These are phyloP conservation scores for Pelargonium australe DNA, from an alignment of 441 rosid species.

Conservation along the genomic window DNA sequence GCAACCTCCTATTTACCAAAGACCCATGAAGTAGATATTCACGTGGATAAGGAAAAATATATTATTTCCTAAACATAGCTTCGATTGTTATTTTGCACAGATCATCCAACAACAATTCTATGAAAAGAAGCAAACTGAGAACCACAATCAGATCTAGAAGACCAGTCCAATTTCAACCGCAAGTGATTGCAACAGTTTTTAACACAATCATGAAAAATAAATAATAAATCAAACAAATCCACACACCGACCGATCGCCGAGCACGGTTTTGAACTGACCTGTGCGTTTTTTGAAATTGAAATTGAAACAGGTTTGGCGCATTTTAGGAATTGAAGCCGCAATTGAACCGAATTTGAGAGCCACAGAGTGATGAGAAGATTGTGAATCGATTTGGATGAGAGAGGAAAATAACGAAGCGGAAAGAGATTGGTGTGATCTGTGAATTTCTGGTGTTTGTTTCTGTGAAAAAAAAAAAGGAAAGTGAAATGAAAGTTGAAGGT, in stretches of 20 bases:
- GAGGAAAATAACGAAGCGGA: neutral
- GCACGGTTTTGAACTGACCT: neutral
- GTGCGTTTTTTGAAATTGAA: neutral
- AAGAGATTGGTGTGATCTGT: neutral
- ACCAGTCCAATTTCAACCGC: neutral
- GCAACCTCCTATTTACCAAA: no score
- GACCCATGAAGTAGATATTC: no score
- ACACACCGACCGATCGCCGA: neutral
- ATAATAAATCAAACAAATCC: neutral
- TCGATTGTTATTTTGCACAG: neutral
- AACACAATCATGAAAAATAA: neutral
- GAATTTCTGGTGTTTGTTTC: neutral
- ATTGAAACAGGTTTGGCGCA: neutral
- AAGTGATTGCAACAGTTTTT: neutral
- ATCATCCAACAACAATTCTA: neutral
- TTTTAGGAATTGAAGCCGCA: neutral
- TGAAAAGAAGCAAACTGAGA: neutral
- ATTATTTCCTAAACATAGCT: neutral
- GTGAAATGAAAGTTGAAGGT: neutral
- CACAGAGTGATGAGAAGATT: neutral
- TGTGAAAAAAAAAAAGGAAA: neutral
- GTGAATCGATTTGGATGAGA: neutral
- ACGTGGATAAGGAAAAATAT: no score
- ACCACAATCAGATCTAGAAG: slow-evolving; percentile 1
- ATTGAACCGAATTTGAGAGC: neutral